Conservation (phyloP, 768 basidiomycete species). For the Pisolithus orientalis region DNA sequence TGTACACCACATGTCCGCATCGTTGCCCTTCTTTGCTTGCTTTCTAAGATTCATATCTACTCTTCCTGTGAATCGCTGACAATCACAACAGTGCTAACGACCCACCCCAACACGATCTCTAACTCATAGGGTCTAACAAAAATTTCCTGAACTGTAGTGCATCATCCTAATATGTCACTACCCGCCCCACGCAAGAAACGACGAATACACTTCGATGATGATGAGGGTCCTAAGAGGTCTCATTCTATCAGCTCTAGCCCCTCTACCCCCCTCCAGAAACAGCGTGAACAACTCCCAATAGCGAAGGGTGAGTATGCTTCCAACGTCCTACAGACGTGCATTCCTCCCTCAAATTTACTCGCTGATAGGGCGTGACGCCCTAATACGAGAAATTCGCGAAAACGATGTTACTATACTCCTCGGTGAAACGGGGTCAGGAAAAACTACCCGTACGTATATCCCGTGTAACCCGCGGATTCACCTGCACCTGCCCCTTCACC, state of each 20-base stretch:
- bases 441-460: conserved; percentile 86
- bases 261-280: conserved; percentile 44
- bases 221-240: conserved; percentile 11
- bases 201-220: conserved; percentile 15
- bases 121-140: not conserved
- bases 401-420: conserved; percentile 86
- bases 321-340: not conserved
- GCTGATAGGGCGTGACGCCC: conserved; percentile 60
- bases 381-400: conserved; percentile 63
- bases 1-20: not conserved
- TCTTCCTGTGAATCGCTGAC: not conserved
- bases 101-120: not conserved
- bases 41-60: not conserved
- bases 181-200: conserved; percentile 22
- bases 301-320: conserved; percentile 52
- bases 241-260: conserved; percentile 3
- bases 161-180: conserved; percentile 11
- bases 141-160: not conserved
- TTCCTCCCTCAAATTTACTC: not conserved
- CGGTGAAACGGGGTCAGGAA: conserved; percentile 97
- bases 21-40: not conserved
- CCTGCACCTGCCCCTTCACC: not conserved
- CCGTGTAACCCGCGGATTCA: not conserved
- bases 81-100: not conserved
- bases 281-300: conserved; percentile 70